These are phyloP conservation scores for Triticum timopheevii DNA, from an alignment of 176 grass and related monocot genomes.

Conservation along the genomic window DNA sequence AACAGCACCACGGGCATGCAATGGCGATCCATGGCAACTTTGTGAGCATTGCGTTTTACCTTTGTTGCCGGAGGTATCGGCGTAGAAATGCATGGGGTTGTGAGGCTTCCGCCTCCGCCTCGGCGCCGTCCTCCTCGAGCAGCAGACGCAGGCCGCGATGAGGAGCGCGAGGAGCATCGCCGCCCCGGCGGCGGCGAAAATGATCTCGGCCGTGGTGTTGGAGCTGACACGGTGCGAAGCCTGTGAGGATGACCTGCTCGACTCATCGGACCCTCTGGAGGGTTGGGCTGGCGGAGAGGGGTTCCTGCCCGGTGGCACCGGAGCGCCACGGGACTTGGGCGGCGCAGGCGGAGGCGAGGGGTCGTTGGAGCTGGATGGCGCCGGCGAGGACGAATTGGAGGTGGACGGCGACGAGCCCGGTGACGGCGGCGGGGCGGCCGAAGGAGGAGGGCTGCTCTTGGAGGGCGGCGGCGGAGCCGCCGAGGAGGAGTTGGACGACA, in stretches of 20 bases:
- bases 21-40: not conserved
- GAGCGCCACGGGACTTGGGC: slow-evolving; percentile 10
- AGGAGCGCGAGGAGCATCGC: slow-evolving; percentile 48
- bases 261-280: not conserved
- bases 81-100: slow-evolving; percentile 58
- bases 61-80: slow-evolving; percentile 47
- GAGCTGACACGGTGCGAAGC: not conserved
- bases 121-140: slow-evolving; percentile 50
- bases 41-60: slow-evolving; percentile 29
- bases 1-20: not conserved
- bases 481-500: slow-evolving; percentile 61
- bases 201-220: slow-evolving; percentile 21
- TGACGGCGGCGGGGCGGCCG: not conserved
- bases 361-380: slow-evolving; percentile 21
- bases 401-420: not conserved
- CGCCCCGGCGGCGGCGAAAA: slow-evolving; percentile 46
- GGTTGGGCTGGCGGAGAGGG: slow-evolving; percentile 1
- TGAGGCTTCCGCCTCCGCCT: slow-evolving; percentile 62
- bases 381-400: slow-evolving; percentile 21
- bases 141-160: slow-evolving; percentile 51
- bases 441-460: slow-evolving; percentile 16
- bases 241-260: not conserved
- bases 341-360: slow-evolving; percentile 32
- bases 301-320: not conserved
- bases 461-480: slow-evolving; percentile 4